A percentile compares a stretch with the other conserved stretches of the same genome.
phyloP scores from a whole-genome alignment of 352 stramenopile genomes.

The Phytophthora fragariae region DNA sequence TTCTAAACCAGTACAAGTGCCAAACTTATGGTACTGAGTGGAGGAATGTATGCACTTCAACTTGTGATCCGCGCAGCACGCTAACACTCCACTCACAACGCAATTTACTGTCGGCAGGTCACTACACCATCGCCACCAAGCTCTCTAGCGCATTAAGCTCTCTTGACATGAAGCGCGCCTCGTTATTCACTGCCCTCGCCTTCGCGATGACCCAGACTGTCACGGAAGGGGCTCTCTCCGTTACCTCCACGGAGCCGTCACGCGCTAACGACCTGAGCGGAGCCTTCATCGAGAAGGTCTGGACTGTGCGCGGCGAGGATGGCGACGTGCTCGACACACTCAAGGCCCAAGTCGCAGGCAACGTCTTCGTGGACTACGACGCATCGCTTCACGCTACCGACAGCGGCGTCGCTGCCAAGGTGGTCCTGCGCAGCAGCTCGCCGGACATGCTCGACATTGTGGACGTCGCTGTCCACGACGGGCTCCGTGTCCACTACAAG shows the following conservation, averaged over 20 bases:
- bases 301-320: slow-evolving; percentile 33
- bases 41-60: slow-evolving; percentile 35
- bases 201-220: slow-evolving; percentile 10
- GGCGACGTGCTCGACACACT: slow-evolving; percentile 31
- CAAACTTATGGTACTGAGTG: background rate
- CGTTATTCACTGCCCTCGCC: slow-evolving; percentile 10
- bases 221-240: slow-evolving; percentile 15
- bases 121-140: background rate
- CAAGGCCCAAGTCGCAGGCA: slow-evolving; percentile 38
- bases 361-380: slow-evolving; percentile 54
- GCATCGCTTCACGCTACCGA: slow-evolving; percentile 24
- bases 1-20: background rate
- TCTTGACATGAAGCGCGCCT: slow-evolving; percentile 19
- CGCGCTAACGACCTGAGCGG: slow-evolving; percentile 14
- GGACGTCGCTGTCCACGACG: slow-evolving; percentile 36
- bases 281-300: slow-evolving; percentile 39
- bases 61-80: slow-evolving; percentile 5
- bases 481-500: slow-evolving; percentile 51
- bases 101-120: slow-evolving; percentile 24
- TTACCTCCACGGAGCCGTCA: slow-evolving; percentile 19
- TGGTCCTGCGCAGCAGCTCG: slow-evolving; percentile 41
- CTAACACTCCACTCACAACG: slow-evolving; percentile 18
- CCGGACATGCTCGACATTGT: slow-evolving; percentile 40
- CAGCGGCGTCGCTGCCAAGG: slow-evolving; percentile 29
- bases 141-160: background rate